Evolutionary conservation across 2,329 filamentous ascomycete genomes (phyloP).

Genomic region (Aspergillus neoniger): DNA sequence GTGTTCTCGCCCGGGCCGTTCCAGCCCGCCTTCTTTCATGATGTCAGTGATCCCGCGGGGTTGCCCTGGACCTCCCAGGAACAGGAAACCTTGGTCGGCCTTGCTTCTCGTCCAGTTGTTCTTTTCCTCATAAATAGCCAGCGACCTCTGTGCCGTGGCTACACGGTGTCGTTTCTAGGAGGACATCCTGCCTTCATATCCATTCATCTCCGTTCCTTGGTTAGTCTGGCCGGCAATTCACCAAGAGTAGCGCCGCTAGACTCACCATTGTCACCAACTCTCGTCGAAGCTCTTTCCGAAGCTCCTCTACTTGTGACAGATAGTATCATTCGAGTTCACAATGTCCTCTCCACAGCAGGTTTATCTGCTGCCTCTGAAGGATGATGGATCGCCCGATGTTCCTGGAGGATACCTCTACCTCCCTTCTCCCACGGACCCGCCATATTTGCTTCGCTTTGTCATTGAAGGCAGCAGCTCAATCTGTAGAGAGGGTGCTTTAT

Average conservation of each 20-base stretch:
- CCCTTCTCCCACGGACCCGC: slow-evolving; percentile 70
- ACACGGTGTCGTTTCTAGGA: not conserved
- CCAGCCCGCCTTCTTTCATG: slow-evolving; percentile 17
- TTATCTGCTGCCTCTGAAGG: slow-evolving; percentile 86
- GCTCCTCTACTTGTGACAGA: not conserved
- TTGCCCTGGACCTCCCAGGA: slow-evolving; percentile 16
- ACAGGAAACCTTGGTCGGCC: slow-evolving; percentile 16
- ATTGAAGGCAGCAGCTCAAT: slow-evolving; percentile 96
- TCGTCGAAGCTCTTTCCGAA: not conserved
- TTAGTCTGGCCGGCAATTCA: not conserved
- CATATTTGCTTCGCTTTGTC: slow-evolving; percentile 80
- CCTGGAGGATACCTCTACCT: slow-evolving; percentile 90
- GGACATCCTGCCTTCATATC: no score
- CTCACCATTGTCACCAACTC: not conserved
- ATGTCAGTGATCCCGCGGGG: slow-evolving; percentile 26
- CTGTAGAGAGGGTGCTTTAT: slow-evolving; percentile 89
- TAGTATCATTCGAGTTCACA: not conserved
- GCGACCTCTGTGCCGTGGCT: not conserved
- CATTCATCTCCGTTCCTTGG: not conserved
- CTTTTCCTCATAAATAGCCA: slow-evolving; percentile 5
- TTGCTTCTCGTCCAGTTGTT: not conserved
- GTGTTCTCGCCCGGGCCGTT: slow-evolving; percentile 4
- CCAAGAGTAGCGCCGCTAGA: not conserved
- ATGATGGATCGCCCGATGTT: slow-evolving; percentile 88
- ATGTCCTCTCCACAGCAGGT: slow-evolving; percentile 57